phyloP scores from a whole-genome alignment of 768 basidiomycete species.

The Russula vinacea region DNA sequence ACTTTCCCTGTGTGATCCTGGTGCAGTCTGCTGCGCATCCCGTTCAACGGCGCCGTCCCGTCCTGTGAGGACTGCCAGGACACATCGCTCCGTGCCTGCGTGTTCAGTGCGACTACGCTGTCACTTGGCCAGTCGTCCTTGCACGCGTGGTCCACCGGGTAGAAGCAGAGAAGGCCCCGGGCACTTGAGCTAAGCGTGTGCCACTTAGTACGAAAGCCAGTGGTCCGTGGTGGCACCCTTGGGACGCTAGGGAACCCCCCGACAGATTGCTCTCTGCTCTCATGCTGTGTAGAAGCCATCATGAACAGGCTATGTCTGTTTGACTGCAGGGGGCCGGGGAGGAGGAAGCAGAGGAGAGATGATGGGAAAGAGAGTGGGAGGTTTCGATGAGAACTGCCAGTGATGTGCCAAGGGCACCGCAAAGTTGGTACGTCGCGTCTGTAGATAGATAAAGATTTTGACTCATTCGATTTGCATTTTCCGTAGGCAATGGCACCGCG shows the following conservation, averaged over 20 bases:
- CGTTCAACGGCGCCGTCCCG: background rate
- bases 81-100: background rate
- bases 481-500: background rate
- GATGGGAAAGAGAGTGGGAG: background rate
- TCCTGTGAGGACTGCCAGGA: background rate
- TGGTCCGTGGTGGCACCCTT: background rate
- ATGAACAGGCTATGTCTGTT: background rate
- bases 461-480: background rate
- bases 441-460: background rate
- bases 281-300: background rate
- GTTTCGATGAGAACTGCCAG: background rate
- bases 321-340: no score
- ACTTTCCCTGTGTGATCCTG: background rate
- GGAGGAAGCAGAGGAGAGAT: background rate
- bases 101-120: background rate
- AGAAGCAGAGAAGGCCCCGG: constrained; percentile 14
- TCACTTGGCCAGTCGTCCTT: background rate
- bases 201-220: background rate
- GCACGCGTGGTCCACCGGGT: background rate
- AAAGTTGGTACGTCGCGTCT: background rate
- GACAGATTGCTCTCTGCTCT: background rate
- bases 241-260: background rate
- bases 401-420: constrained; percentile 1
- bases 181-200: constrained; percentile 14
- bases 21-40: background rate